Evolutionary conservation across 495 filamentous ascomycete genomes (phyloP).

Genomic region (Penicillium simplicissimum): DNA sequence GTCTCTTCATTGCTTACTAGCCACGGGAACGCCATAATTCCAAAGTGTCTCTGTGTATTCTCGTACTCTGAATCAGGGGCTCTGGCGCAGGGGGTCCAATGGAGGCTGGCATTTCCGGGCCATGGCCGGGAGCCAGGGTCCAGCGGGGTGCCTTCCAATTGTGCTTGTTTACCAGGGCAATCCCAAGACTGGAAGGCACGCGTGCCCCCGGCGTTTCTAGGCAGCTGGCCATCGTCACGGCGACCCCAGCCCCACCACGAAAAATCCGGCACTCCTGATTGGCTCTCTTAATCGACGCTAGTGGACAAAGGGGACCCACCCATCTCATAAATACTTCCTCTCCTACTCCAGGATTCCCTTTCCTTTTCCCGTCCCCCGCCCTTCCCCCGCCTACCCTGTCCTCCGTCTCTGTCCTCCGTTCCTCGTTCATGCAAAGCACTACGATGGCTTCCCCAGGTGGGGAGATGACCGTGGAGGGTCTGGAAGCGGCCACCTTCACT

Average conservation of each 20-base stretch:
- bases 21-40: not conserved
- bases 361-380: not conserved
- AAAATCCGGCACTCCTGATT: not conserved
- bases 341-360: not conserved
- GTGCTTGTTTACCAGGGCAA: not conserved
- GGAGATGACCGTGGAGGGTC: too few relatives aligned
- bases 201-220: too few relatives aligned
- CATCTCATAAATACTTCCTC: not conserved
- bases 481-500: too few relatives aligned
- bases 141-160: not conserved
- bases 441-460: not conserved
- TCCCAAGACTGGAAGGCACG: too few relatives aligned
- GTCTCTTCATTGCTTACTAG: not conserved
- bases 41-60: not conserved
- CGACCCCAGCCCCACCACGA: not conserved
- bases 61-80: conserved; percentile 2
- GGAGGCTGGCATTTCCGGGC: not conserved
- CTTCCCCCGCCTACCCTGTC: not conserved
- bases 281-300: not conserved
- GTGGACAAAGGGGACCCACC: not conserved
- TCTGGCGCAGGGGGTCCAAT: not conserved
- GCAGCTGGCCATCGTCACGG: not conserved
- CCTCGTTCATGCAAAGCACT: not conserved
- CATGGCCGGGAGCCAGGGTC: not conserved
- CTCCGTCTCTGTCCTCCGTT: not conserved